Percentiles rank a stretch among this genome's conserved stretches.
phyloP scores from a whole-genome alignment of 1,284 basidiomycete species.

The Sporisorium reilianum region DNA sequence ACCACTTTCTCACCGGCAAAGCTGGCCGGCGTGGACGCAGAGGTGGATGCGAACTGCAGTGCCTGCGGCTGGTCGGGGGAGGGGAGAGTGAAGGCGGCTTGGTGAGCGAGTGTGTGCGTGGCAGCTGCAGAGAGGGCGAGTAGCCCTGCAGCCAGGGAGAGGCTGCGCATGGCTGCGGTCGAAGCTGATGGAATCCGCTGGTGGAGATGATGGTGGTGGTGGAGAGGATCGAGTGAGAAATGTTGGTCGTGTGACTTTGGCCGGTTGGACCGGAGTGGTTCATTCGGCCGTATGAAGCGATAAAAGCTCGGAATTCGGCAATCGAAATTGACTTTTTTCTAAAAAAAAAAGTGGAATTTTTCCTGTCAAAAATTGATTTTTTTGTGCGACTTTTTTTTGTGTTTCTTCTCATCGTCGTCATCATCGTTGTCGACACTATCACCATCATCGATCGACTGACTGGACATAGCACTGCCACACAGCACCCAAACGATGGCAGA shows the following conservation, averaged over 20 bases:
- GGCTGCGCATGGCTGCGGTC: slow-evolving; percentile 26
- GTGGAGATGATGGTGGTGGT: slow-evolving; percentile 11
- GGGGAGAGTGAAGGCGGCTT: slow-evolving; percentile 19
- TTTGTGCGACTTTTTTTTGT: slow-evolving; percentile 3
- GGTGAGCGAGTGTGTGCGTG: slow-evolving; percentile 7
- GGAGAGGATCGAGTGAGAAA: background rate
- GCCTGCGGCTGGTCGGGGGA: background rate
- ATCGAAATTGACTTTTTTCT: background rate
- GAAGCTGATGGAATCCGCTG: background rate
- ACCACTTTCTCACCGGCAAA: slow-evolving; percentile 41
- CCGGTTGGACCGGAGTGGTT: background rate
- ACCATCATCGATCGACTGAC: background rate
- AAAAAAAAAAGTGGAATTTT: slow-evolving; percentile 14
- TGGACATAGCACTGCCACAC: background rate
- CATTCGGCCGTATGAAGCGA: slow-evolving; percentile 9
- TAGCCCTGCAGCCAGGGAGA: slow-evolving; percentile 17
- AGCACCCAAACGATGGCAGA: slow-evolving; percentile 35
- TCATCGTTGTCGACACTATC: background rate
- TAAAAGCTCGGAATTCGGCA: slow-evolving; percentile 17
- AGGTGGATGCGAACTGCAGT: slow-evolving; percentile 20
- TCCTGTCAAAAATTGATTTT: slow-evolving; percentile 2
- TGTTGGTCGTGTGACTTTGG: slow-evolving; percentile 22
- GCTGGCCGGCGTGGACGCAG: background rate
- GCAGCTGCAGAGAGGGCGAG: slow-evolving; percentile 8
- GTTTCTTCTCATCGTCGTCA: slow-evolving; percentile 4